Conservation (phyloP, 169 alveolate genomes). For the Plasmodium adleri region DNA sequence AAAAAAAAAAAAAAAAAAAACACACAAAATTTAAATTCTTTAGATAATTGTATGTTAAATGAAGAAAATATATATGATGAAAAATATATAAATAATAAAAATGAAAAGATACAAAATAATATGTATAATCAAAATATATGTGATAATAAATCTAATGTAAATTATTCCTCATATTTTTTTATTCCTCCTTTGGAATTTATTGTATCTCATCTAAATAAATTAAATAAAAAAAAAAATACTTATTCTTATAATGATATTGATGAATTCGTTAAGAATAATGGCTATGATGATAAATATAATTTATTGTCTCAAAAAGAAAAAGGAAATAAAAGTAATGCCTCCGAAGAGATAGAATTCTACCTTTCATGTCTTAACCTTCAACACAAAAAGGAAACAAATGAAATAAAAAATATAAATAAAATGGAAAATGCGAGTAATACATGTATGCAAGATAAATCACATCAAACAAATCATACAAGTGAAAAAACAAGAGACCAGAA, state of each 20-base stretch:
- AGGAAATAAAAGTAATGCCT: no score
- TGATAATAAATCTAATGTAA: neutral
- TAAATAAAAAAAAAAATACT: neutral
- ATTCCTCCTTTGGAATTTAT: constrained; percentile 72
- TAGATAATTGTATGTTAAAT: neutral
- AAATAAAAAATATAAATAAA: no score
- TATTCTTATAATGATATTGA: neutral
- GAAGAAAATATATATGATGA: neutral
- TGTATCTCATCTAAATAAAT: constrained; percentile 56
- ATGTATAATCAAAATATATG: no score
- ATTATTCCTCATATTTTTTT: constrained; percentile 55
- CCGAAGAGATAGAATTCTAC: no score
- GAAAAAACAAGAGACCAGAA: no score
- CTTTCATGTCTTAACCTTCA: no score
- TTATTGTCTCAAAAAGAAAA: neutral
- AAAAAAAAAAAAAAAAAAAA: neutral
- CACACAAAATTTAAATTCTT: neutral
- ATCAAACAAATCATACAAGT: no score
- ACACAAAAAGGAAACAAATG: no score
- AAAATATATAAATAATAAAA: neutral
- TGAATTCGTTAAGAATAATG: constrained; percentile 31
- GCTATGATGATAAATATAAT: constrained; percentile 13
- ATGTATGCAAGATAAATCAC: no score
- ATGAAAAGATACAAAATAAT: neutral
- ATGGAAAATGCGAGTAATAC: no score